A percentile compares a stretch with the other conserved stretches of the same genome.
Evolutionary conservation across 2,329 filamentous ascomycete species (phyloP).

Genomic region (Penicillium sp.): DNA sequence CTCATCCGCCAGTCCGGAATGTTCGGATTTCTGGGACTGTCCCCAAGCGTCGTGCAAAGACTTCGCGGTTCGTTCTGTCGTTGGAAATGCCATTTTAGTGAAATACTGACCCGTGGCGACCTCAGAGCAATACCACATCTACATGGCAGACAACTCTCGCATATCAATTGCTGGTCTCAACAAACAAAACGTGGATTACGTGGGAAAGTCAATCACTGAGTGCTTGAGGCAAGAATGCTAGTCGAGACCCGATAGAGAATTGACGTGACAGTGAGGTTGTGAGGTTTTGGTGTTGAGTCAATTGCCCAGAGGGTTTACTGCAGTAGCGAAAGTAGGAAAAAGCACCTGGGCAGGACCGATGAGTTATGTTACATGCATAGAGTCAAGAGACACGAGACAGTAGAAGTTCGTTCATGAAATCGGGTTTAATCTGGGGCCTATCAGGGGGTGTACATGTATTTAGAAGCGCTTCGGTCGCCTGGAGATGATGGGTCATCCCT

Average conservation of each 20-base stretch:
- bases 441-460: too few species aligned
- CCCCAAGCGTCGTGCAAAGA: constrained; percentile 42
- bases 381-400: background rate
- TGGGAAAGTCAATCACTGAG: constrained; percentile 28
- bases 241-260: background rate
- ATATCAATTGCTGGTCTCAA: constrained; percentile 96
- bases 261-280: background rate
- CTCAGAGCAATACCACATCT: constrained; percentile 46
- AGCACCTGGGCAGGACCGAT: background rate
- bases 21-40: constrained; percentile 74
- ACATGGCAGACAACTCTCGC: constrained; percentile 75
- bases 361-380: background rate
- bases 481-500: background rate
- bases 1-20: constrained; percentile 91
- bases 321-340: background rate
- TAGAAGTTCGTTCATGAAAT: too few species aligned
- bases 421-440: too few species aligned
- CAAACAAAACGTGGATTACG: constrained; percentile 41
- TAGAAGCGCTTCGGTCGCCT: background rate
- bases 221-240: constrained; percentile 6
- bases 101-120: constrained; percentile 3
- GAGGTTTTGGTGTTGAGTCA: background rate
- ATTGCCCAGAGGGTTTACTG: background rate
- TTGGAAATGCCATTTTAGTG: background rate
- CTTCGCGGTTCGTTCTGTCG: constrained; percentile 30